Conservation (phyloP, 1,139 yeast genomes). For the Geotrichum australiense region DNA sequence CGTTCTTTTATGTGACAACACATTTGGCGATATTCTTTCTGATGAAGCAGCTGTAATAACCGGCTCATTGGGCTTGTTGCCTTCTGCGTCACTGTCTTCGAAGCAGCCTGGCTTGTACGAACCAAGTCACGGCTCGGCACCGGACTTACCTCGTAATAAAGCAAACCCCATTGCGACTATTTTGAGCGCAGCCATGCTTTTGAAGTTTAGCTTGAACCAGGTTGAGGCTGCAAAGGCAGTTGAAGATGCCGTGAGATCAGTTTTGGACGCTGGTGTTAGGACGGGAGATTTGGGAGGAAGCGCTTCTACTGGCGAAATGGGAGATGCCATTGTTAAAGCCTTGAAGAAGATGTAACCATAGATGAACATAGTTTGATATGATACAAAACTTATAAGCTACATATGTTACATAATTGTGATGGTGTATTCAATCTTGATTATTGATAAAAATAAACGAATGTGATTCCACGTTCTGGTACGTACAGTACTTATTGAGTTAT, state of each 20-base stretch:
- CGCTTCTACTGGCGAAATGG: constrained; percentile 66
- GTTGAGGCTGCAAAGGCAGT: constrained; percentile 64
- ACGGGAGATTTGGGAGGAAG: constrained; percentile 75
- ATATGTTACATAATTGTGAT: too few species aligned
- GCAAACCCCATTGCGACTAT: constrained; percentile 86
- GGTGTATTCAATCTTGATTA: too few species aligned
- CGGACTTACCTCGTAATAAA: constrained; percentile 69
- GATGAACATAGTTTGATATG: too few species aligned
- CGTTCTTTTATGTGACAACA: constrained; percentile 69
- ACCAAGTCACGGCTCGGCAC: constrained; percentile 94
- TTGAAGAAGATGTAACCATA: too few species aligned
- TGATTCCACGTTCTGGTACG: too few species aligned
- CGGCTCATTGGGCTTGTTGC: constrained; percentile 76
- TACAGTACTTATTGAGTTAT: too few species aligned
- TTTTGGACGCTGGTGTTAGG: constrained; percentile 65
- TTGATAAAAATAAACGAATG: too few species aligned
- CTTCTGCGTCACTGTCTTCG: constrained; percentile 80
- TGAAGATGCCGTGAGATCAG: constrained; percentile 66
- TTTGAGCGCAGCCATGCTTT: constrained; percentile 80
- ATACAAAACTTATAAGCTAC: too few species aligned
- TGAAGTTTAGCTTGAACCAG: constrained; percentile 65
- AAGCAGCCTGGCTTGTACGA: constrained; percentile 75
- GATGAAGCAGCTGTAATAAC: constrained; percentile 88
- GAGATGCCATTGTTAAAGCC: constrained; percentile 59
- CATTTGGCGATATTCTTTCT: constrained; percentile 84